A percentile compares a stretch with the other conserved stretches of the same genome.
Evolutionary conservation across 2,329 filamentous ascomycete species (phyloP).

Genomic region (Fusarium sp.): DNA sequence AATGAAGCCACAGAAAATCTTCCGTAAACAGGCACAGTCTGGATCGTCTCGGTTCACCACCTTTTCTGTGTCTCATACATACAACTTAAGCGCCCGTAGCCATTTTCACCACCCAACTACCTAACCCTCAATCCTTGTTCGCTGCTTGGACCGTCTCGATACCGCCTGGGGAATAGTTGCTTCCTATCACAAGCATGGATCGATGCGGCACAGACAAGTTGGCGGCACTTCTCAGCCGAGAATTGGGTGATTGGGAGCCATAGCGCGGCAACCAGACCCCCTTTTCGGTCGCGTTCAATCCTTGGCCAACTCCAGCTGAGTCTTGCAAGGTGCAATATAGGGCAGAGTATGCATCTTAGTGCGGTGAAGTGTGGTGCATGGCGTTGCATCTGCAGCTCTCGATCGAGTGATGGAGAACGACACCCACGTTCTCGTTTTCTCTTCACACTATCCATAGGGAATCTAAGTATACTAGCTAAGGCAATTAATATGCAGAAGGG

Average conservation of each 20-base stretch:
- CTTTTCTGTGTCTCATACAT: slow-evolving; percentile 1
- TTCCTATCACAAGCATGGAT: slow-evolving; percentile 1
- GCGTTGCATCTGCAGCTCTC: slow-evolving; percentile 13
- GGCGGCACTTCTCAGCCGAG: slow-evolving; percentile 22
- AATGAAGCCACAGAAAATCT: neutral
- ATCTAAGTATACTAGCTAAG: neutral
- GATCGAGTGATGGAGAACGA: slow-evolving; percentile 28
- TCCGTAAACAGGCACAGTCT: slow-evolving; percentile 10
- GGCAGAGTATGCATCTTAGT: neutral
- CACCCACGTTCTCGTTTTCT: neutral
- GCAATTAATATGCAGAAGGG: slow-evolving; percentile 15
- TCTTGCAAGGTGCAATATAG: neutral
- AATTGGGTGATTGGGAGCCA: slow-evolving; percentile 19
- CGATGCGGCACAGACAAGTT: slow-evolving; percentile 14
- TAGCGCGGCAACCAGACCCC: slow-evolving; percentile 6
- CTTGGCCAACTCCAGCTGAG: slow-evolving; percentile 18
- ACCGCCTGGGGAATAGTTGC: neutral
- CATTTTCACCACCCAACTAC: neutral
- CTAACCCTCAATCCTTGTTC: neutral
- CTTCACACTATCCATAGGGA: neutral
- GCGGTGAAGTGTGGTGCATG: slow-evolving; percentile 1
- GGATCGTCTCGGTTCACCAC: slow-evolving; percentile 5
- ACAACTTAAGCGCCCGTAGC: slow-evolving; percentile 29
- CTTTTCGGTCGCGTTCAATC: neutral
- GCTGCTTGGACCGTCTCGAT: neutral